Conservation (phyloP, 2,329 filamentous ascomycete species). For the Aspergillus candidus region DNA sequence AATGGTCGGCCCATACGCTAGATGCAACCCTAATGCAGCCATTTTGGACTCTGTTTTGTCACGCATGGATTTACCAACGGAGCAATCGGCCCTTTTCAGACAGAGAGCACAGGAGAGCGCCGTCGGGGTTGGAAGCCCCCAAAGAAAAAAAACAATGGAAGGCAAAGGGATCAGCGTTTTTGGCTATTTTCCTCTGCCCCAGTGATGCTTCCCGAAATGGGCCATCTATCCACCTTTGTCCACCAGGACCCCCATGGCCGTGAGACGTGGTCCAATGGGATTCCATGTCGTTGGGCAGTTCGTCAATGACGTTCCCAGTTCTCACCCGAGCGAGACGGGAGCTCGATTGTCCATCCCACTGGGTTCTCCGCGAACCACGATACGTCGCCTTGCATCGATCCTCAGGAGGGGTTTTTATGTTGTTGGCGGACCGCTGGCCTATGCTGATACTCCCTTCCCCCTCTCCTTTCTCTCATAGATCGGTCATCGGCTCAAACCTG, state of each 20-base stretch:
- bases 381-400: constrained; percentile 31
- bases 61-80: too few relatives aligned
- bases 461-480: constrained; percentile 25
- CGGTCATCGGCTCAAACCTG: constrained; percentile 18
- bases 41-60: too few relatives aligned
- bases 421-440: constrained; percentile 25
- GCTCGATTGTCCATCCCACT: constrained; percentile 24
- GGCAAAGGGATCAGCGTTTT: constrained; percentile 2
- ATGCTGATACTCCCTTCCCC: constrained; percentile 19
- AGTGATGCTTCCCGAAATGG: constrained; percentile 18
- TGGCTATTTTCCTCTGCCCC: constrained; percentile 23
- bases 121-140: too few relatives aligned
- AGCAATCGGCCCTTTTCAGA: too few relatives aligned
- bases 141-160: too few relatives aligned
- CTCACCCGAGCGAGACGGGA: constrained; percentile 22
- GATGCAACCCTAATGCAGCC: too few relatives aligned
- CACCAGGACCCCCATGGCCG: constrained; percentile 24
- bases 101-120: too few relatives aligned
- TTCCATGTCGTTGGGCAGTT: constrained; percentile 25
- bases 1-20: too few relatives aligned
- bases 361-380: constrained; percentile 24
- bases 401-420: constrained; percentile 20
- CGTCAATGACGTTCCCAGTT: constrained; percentile 28
- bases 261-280: constrained; percentile 41
- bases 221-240: constrained; percentile 18